Conservation (phyloP, 1,139 yeast genomes). For the Saccharomycopsis crataegensis region DNA sequence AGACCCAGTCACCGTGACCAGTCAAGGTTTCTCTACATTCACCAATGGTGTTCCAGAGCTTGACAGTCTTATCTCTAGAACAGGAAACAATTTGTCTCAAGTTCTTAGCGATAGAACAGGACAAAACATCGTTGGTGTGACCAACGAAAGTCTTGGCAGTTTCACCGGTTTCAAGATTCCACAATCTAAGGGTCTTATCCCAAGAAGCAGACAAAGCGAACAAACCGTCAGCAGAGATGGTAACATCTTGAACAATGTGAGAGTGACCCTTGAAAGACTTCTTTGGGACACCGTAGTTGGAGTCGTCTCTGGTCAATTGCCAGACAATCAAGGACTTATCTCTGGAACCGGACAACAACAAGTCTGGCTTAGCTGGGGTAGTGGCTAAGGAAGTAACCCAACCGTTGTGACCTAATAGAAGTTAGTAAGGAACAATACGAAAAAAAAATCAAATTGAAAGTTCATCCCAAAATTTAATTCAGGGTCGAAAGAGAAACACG, state of each 20-base stretch:
- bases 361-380: slow-evolving; percentile 97
- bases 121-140: slow-evolving; percentile 95
- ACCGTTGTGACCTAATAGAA: slow-evolving; percentile 50
- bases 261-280: slow-evolving; percentile 98
- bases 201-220: slow-evolving; percentile 99
- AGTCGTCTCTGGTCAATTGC: slow-evolving; percentile 97
- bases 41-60: slow-evolving; percentile 99
- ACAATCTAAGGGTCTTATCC: slow-evolving; percentile 98
- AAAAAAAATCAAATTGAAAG: not conserved
- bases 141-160: slow-evolving; percentile 95
- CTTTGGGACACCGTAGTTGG: slow-evolving; percentile 96
- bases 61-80: slow-evolving; percentile 98
- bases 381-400: slow-evolving; percentile 99
- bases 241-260: slow-evolving; percentile 97
- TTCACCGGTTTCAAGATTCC: slow-evolving; percentile 96
- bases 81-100: slow-evolving; percentile 98
- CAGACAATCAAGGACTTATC: slow-evolving; percentile 98
- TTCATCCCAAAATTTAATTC: not conserved
- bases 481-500: not conserved
- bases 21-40: slow-evolving; percentile 90
- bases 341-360: slow-evolving; percentile 97
- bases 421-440: slow-evolving; percentile 16
- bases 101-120: slow-evolving; percentile 94
- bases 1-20: slow-evolving; percentile 99
- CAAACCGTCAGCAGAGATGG: slow-evolving; percentile 97